Evolutionary conservation across 495 filamentous ascomycete species (phyloP), one percentile per base, ranked within the genome.

Genomic region (Letharia lupina): DNA sequence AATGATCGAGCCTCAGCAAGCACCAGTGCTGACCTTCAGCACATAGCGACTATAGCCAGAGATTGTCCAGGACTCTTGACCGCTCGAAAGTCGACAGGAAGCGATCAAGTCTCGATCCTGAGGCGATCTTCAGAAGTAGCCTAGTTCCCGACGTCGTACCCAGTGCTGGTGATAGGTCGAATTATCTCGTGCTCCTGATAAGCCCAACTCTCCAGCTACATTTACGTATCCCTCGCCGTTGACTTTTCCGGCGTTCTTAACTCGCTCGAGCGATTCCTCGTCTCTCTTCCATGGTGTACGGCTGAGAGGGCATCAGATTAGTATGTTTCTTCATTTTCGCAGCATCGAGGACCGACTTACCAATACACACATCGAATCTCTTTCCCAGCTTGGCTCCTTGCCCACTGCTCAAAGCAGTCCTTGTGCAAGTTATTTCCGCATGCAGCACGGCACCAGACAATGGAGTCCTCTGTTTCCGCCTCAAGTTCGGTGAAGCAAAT

Each of bases 371-470:
- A 93, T 23, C 83, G 83, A 23, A 90, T 84, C 13, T 81, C 78
- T 28, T 74, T 74, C 37, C 72, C 68, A 0, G 73, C 73, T 66
- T 87, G 84, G 6, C 83, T 85, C 5, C 75, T 72, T 12, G 83
- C 83, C 90, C 90, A 92, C 72, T 84, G 81, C 67, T 87, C 77
- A 69, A 93, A 91, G 66, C 90, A 93, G 4, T 76, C 74, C 67
- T 81, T 82, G 73, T 94, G 90, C 15, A 93, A 80, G 68, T 94
- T 93, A 73, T 92, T 89, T 1, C 89, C 89, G 70, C 90, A 94
- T 0, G 84, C 80, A 4, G 83, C 82, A 62, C 83, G 83, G 73
- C 90, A 94, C 79, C 86, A 93, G 3, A 91, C 83, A 20, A 87
- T 81, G 0, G 23, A 28, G 23, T 79, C 74, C 64, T 89, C 86